Base-by-base conservation (phyloP, 352 stramenopile species). In the Phytophthora ramorum region DNA sequence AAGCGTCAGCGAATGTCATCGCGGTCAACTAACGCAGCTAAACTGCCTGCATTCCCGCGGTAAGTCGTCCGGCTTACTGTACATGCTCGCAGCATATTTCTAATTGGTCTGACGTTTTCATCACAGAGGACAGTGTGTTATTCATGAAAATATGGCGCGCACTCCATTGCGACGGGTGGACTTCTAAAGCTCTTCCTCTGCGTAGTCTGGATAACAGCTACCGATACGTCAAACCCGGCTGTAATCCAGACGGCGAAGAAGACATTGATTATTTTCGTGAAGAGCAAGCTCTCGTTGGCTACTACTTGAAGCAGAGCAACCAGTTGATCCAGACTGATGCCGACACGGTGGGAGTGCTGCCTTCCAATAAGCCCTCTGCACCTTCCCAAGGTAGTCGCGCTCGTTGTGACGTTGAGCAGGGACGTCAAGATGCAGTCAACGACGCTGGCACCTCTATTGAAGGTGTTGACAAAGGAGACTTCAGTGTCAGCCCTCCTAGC, bases 61-160 rank as follows among this genome's bases (percentile, higher is more conserved):
- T 44, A 44, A 44, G 37, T 20, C 16, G 14, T 20, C 12, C 5
- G 7, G 13, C 20, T 14, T 44, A 44, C 37, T 44, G 37, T 44
- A 17, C 37, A 20, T 44, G 37, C 37, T 44, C 37, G 16, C 37
- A 20, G 16, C 16, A 3, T 7, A 40, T 40, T 7, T 16, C 7
- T 17, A 44, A 44, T 7, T 7, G 37, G 3, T 20, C 37, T 14
- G 10, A 44, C 37, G n/a, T 20, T 20, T 44, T 10, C 14, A 44
- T 44, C 7, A 44, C 30, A 57, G 49, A 47, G 14, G 35, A 47
- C 14, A 38, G 20, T 20, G 4, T 47, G 20, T 4, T 34, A 4
- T 62, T 62, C 54, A 54, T 19, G 16, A 12, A 44, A 24, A 52
- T 61, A 6, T 61, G 53, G 54, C 54, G 54, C 9, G 43, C n/a